Evolutionary conservation across 2,329 filamentous ascomycete species (phyloP).

Genomic region (Beauveria pseudobassiana): DNA sequence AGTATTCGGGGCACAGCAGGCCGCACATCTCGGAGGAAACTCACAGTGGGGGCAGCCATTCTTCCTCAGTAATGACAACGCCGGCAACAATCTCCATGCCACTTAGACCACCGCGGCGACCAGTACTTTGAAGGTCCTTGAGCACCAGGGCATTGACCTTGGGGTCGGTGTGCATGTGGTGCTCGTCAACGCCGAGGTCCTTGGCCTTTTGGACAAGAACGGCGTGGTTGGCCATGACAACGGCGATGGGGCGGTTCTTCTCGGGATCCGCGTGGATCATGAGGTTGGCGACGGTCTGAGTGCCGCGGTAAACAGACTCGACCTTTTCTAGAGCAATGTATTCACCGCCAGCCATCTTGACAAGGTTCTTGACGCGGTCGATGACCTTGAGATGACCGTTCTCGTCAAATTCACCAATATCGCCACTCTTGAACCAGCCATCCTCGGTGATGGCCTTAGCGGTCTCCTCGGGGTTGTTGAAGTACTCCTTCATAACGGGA

Average conservation of each 20-base stretch:
- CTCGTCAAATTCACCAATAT: slow-evolving; percentile 82
- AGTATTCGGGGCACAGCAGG: slow-evolving; percentile 3
- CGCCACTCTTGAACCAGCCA: slow-evolving; percentile 95
- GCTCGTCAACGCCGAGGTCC: slow-evolving; percentile 55
- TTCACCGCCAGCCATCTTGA: slow-evolving; percentile 92
- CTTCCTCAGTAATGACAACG: slow-evolving; percentile 73
- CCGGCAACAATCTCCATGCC: slow-evolving; percentile 69
- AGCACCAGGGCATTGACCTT: slow-evolving; percentile 55
- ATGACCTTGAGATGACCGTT: slow-evolving; percentile 80
- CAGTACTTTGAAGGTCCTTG: slow-evolving; percentile 61
- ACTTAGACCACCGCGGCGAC: slow-evolving; percentile 57
- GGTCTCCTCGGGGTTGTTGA: slow-evolving; percentile 80
- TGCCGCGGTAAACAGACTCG: slow-evolving; percentile 81
- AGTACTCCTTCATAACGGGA: slow-evolving; percentile 71
- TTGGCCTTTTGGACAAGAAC: slow-evolving; percentile 52
- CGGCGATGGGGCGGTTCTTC: slow-evolving; percentile 71
- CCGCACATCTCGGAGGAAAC: slow-evolving; percentile 26
- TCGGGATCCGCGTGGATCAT: slow-evolving; percentile 76
- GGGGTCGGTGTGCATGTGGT: slow-evolving; percentile 58
- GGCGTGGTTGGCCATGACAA: slow-evolving; percentile 65
- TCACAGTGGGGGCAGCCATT: slow-evolving; percentile 84
- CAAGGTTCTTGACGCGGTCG: slow-evolving; percentile 95
- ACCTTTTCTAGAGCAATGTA: slow-evolving; percentile 97
- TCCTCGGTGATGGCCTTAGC: slow-evolving; percentile 68
- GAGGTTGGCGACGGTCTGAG: slow-evolving; percentile 73